Evolutionary conservation across 805 yeast genomes (phyloP), one percentile per base, ranked within the genome.

Genomic region (Lachancea cidri): DNA sequence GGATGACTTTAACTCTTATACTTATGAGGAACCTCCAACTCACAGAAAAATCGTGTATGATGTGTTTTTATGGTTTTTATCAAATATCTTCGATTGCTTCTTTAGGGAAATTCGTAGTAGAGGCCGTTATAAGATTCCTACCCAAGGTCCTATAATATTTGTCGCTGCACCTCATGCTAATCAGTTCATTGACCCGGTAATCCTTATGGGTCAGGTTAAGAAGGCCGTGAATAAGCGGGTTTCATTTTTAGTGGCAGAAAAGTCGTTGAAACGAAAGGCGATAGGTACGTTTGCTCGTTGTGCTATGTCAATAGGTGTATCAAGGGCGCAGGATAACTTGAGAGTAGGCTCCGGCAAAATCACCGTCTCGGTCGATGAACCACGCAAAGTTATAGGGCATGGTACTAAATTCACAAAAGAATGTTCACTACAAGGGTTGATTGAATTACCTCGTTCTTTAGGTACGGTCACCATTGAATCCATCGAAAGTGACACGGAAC

Each of bases 161-260:
- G 98, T 93, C 27, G 94, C 93, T 8, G 98, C 96, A 2, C 98
- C 98, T 1, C 98, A 91, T 67, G 95, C 96, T n/a, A 86, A 86
- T 57, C 95, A 86, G 54, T 85, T 84, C 47, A 79, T 84, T 27
- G 86, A 79, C 50, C 91, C 93, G 2, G 77, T 89, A 36, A 74
- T 93, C 38, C 69, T 93, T 35, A 81, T 86, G 84, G 81, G 84
- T 35, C 91, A 84, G 57, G 91, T 86, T 18, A 76, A 80, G 52
- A 68, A 70, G 38, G 79, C 77, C 43, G 73, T 83, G 2, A 74
- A 79, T 5, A 71, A 96, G 46, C 68, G 91, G 32, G 75, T 86
- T 13, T 77, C 87, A 16, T 88, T 89, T 58, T 68, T 91, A 47
- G 85, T 88, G 47, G 98, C 98, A 5, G 94, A 83, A 22, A 77